Base-by-base conservation (phyloP, 2,329 filamentous ascomycete species). In the Gnomoniopsis sp. region DNA sequence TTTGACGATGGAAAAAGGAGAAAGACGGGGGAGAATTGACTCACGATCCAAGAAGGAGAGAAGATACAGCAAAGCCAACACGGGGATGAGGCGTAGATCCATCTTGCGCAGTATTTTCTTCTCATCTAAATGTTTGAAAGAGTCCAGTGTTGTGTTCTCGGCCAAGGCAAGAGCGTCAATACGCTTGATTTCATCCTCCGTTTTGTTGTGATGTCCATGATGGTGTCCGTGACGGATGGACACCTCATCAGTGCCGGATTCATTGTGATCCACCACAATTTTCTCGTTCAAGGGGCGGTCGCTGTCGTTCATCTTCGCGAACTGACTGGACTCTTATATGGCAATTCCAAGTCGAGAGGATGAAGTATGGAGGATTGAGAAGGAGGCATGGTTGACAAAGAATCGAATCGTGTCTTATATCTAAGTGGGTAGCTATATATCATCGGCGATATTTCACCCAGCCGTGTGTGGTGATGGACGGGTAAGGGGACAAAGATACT, bases 1-100 rank as follows among this genome's bases (percentile, higher is more conserved):
- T n/a, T n/a, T n/a, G n/a, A n/a, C n/a, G 95, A 1, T 87, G 88
- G 62, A 93, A 84, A 77, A 93, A 95, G 77, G 95, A 95, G 61
- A 91, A 23, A 23, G 44, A 19, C 3, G 19, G 12, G 6, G 44
- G 82, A 75, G 75, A 47, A n/a, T 17, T 11, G 50, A 67, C 73
- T 66, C 63, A 75, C 79, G 78, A 68, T 90, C 88, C 23, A 90
- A 78, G 67, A 88, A 90, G 26, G 85, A 88, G 1, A 90, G 77
- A 0, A 90, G 75, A 65, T 90, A 90, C 1, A 90, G 77, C 26
- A 84, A 51, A 11, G 89, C 78, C 80, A 95, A 67, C 88, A 81
- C 80, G 0, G 85, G 85, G 15, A 83, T 79, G 22, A 83, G 66
- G 3, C 76, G 78, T 22, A 78, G 61, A 55, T 82, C 80, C 75